A percentile compares a stretch with the other conserved stretches of the same genome.
These are phyloP conservation scores for Stygiomarasmius scandens DNA, from an alignment of 1,284 basidiomycete species.

Conservation along the genomic window DNA sequence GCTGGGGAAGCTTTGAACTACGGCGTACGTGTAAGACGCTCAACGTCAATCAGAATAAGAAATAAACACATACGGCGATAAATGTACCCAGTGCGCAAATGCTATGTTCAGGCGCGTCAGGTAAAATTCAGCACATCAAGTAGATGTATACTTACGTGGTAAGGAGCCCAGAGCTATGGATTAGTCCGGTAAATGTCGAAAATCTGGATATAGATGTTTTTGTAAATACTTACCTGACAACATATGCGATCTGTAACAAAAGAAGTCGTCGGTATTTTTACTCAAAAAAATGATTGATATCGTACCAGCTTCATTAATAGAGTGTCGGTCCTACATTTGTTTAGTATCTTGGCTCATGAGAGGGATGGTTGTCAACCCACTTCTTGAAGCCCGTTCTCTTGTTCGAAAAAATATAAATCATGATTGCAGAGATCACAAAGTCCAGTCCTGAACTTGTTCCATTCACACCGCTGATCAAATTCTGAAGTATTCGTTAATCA, in stretches of 20 bases:
- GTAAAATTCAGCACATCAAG: neutral
- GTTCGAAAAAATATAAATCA: neutral
- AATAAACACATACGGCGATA: neutral
- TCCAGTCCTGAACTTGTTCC: neutral
- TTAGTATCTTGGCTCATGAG: neutral
- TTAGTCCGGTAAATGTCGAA: neutral
- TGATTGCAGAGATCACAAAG: neutral
- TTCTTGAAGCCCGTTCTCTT: neutral
- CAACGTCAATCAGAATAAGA: neutral
- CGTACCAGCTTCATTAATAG: neutral
- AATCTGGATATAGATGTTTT: no score
- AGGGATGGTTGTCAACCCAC: neutral
- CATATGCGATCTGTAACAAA: neutral
- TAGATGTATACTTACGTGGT: neutral
- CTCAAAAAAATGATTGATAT: no score
- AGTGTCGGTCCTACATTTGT: neutral
- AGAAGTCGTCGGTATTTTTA: neutral
- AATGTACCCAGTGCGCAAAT: neutral
- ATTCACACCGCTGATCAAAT: neutral
- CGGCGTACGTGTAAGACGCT: neutral
- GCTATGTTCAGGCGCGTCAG: neutral
- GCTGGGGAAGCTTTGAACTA: neutral
- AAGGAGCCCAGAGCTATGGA: neutral
- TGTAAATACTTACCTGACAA: neutral
- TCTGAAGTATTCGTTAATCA: neutral